Percentiles rank a stretch among this genome's conserved stretches.
phyloP scores from a whole-genome alignment of 352 stramenopile species.

The Phytophthora idaei region DNA sequence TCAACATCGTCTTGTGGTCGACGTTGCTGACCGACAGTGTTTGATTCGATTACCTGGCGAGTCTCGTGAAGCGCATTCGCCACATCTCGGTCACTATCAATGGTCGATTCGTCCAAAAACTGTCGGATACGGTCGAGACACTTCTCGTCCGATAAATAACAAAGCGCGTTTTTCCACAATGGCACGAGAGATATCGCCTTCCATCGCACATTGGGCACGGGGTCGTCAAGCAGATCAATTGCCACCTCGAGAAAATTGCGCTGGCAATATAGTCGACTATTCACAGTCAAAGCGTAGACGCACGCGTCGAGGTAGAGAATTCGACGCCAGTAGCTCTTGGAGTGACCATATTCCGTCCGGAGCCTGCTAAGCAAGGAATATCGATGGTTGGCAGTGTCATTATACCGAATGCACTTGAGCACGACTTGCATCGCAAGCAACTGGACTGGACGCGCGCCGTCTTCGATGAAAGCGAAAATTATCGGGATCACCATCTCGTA shows the following conservation, averaged over 20 bases:
- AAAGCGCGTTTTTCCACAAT: constrained; percentile 66
- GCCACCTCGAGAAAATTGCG: constrained; percentile 79
- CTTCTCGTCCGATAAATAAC: constrained; percentile 69
- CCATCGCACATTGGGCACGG: constrained; percentile 76
- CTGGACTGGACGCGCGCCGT: constrained; percentile 76
- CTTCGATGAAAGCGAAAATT: constrained; percentile 80
- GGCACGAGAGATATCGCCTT: constrained; percentile 71
- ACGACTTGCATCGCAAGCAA: constrained; percentile 65
- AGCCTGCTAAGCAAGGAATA: constrained; percentile 74
- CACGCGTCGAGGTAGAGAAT: constrained; percentile 79
- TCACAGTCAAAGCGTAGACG: constrained; percentile 58
- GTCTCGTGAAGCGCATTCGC: constrained; percentile 53
- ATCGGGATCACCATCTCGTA: constrained; percentile 80
- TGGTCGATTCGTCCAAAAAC: constrained; percentile 63
- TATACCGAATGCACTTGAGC: constrained; percentile 72
- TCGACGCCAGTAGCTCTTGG: constrained; percentile 77
- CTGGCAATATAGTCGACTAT: constrained; percentile 78
- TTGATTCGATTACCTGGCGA: constrained; percentile 50
- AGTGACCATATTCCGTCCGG: constrained; percentile 73
- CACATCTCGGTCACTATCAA: constrained; percentile 76
- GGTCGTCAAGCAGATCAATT: constrained; percentile 77
- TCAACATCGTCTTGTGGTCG: constrained; percentile 62
- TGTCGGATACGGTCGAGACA: constrained; percentile 71
- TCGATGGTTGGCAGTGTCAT: constrained; percentile 70
- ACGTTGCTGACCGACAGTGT: constrained; percentile 39